Evolutionary conservation across 345 rosid genomes (phyloP).

Genomic region (Mangifera indica): DNA sequence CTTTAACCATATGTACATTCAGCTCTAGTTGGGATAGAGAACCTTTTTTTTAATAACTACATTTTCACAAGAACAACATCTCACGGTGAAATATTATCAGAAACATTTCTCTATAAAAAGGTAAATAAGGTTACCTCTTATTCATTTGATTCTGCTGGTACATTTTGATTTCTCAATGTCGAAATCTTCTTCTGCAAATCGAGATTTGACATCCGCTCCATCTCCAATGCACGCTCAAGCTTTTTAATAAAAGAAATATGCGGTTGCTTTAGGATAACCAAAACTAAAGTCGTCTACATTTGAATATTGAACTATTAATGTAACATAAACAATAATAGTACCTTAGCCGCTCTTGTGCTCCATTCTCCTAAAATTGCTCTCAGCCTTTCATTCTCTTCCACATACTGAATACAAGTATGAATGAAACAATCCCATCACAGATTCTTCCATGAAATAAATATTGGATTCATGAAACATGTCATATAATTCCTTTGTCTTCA

Average conservation of each 20-base stretch:
- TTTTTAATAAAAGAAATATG: conserved; percentile 9
- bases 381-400: conserved; percentile 90
- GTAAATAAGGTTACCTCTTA: conserved; percentile 19
- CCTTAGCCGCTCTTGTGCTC: conserved; percentile 93
- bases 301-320: background rate
- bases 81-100: background rate
- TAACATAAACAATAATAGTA: conserved; percentile 23
- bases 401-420: conserved; percentile 44
- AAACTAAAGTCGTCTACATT: background rate
- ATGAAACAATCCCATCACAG: background rate
- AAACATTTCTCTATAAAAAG: background rate
- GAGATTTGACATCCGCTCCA: conserved; percentile 72
- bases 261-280: background rate
- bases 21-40: background rate
- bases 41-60: background rate
- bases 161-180: conserved; percentile 25
- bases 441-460: background rate
- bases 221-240: conserved; percentile 93
- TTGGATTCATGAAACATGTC: background rate
- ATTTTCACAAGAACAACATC: background rate
- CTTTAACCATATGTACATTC: conserved; percentile 7
- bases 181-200: conserved; percentile 76
- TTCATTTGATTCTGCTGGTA: conserved; percentile 32
- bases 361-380: conserved; percentile 91
- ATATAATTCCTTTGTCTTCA: too few species aligned